Conservation (phyloP, 2,329 filamentous ascomycete genomes). For the Aspergillus calidoustus region DNA sequence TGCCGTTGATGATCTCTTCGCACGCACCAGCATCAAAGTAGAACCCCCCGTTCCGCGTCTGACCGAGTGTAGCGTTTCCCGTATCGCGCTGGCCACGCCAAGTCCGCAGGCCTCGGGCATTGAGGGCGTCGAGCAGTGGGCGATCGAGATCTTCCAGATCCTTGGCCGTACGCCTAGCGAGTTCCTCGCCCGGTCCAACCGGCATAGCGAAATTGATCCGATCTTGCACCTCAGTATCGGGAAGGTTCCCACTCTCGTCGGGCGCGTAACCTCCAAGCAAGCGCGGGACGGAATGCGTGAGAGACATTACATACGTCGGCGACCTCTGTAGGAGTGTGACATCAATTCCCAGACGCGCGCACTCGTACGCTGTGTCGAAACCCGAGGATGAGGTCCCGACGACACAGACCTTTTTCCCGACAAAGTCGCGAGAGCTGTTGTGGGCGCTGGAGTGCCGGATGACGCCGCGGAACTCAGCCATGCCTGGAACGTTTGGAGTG, state of each 20-base stretch:
- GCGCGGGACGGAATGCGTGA: slow-evolving; percentile 28
- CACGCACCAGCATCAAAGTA: slow-evolving; percentile 39
- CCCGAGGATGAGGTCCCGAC: slow-evolving; percentile 37
- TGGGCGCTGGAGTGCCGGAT: slow-evolving; percentile 32
- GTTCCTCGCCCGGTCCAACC: slow-evolving; percentile 21
- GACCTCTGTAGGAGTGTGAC: slow-evolving; percentile 37
- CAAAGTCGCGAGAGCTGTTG: slow-evolving; percentile 29
- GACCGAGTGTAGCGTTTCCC: slow-evolving; percentile 33
- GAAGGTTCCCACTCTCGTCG: slow-evolving; percentile 6
- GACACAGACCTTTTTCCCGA: slow-evolving; percentile 35
- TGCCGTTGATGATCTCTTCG: slow-evolving; percentile 33
- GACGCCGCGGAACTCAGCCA: slow-evolving; percentile 29
- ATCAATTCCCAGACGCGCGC: slow-evolving; percentile 30
- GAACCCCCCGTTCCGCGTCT: slow-evolving; percentile 38
- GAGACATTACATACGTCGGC: slow-evolving; percentile 40
- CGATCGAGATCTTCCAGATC: slow-evolving; percentile 29
- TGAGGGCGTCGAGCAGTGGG: slow-evolving; percentile 28
- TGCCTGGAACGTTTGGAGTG: slow-evolving; percentile 38
- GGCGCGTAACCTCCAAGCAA: slow-evolving; percentile 31
- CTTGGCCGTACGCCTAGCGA: slow-evolving; percentile 26
- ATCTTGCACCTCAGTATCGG: slow-evolving; percentile 7
- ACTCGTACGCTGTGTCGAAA: slow-evolving; percentile 36
- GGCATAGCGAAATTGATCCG: slow-evolving; percentile 12
- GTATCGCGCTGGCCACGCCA: slow-evolving; percentile 43
- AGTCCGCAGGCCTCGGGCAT: slow-evolving; percentile 34